phyloP scores from a whole-genome alignment of 768 basidiomycete genomes.

The Gloeophyllum trabeum region DNA sequence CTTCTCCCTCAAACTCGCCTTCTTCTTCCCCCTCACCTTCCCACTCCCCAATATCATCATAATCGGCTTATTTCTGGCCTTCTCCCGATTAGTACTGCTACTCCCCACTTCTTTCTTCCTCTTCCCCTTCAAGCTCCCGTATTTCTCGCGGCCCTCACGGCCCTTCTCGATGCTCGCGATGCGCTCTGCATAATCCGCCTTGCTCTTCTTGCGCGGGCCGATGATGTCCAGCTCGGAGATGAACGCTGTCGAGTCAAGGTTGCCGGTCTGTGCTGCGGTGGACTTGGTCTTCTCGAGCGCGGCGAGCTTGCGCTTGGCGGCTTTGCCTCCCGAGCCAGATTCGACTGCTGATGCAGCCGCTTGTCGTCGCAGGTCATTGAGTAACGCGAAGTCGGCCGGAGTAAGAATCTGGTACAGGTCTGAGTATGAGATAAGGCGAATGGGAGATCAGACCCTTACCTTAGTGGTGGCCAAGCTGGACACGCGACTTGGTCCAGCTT shows the following conservation, averaged over 20 bases:
- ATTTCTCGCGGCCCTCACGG: slow-evolving; percentile 91
- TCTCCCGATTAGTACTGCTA: slow-evolving; percentile 87
- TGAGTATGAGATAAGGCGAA: neutral
- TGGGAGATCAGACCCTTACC: slow-evolving; percentile 24
- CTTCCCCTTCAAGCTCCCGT: slow-evolving; percentile 84
- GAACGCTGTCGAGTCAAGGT: slow-evolving; percentile 46
- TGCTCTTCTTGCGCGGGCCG: slow-evolving; percentile 87
- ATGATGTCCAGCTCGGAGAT: slow-evolving; percentile 88
- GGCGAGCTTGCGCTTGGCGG: slow-evolving; percentile 84
- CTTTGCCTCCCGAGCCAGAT: slow-evolving; percentile 47
- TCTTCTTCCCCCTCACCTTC: slow-evolving; percentile 75
- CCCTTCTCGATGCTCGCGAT: slow-evolving; percentile 88
- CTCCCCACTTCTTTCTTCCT: slow-evolving; percentile 74
- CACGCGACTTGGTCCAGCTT: slow-evolving; percentile 25
- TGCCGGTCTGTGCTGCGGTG: slow-evolving; percentile 27
- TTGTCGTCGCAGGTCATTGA: slow-evolving; percentile 80
- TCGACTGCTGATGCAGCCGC: slow-evolving; percentile 66
- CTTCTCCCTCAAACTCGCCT: slow-evolving; percentile 71
- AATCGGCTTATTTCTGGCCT: slow-evolving; percentile 87
- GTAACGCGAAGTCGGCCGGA: slow-evolving; percentile 88
- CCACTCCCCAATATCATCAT: slow-evolving; percentile 85
- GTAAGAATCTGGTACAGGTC: slow-evolving; percentile 70
- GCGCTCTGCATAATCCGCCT: slow-evolving; percentile 89
- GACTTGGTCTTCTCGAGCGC: slow-evolving; percentile 63
- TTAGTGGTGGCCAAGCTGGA: slow-evolving; percentile 77